These are phyloP conservation scores for Casuarina equisetifolia DNA, from an alignment of 306 rosid genomes.

Conservation along the genomic window DNA sequence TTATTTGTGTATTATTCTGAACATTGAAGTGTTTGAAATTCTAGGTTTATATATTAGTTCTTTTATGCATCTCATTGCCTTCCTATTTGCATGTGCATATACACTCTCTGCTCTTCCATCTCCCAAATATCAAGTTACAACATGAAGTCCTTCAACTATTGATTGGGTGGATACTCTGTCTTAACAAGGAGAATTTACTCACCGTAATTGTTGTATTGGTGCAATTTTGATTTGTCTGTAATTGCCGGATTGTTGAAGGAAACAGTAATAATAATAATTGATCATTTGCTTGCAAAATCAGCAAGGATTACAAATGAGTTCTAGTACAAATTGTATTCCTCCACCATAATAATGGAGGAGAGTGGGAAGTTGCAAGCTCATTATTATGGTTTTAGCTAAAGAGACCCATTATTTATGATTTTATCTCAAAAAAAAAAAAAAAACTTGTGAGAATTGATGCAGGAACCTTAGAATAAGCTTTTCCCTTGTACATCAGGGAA, in stretches of 20 bases:
- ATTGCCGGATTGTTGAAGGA: neutral
- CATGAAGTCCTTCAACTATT: neutral
- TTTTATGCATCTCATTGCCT: neutral
- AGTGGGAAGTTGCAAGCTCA: neutral
- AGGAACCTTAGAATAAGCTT: neutral
- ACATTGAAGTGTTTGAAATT: neutral
- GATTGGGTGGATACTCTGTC: neutral
- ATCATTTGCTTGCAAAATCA: neutral
- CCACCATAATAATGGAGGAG: neutral
- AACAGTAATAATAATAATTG: neutral
- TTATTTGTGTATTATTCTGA: neutral
- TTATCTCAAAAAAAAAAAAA: neutral
- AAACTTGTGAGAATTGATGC: neutral
- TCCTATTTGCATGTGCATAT: neutral
- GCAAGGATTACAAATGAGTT: neutral
- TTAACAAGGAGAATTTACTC: neutral
- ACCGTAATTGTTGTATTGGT: neutral
- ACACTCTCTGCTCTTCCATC: neutral
- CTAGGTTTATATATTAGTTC: neutral
- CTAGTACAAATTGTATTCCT: neutral
- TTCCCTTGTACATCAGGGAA: neutral
- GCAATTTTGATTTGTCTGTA: neutral
- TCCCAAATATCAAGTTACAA: neutral
- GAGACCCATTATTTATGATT: neutral
- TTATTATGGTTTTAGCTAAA: too few relatives aligned